A percentile compares a stretch with the other conserved stretches of the same genome.
phyloP scores from a whole-genome alignment of 1,139 yeast species.

The Candida dubliniensis region DNA sequence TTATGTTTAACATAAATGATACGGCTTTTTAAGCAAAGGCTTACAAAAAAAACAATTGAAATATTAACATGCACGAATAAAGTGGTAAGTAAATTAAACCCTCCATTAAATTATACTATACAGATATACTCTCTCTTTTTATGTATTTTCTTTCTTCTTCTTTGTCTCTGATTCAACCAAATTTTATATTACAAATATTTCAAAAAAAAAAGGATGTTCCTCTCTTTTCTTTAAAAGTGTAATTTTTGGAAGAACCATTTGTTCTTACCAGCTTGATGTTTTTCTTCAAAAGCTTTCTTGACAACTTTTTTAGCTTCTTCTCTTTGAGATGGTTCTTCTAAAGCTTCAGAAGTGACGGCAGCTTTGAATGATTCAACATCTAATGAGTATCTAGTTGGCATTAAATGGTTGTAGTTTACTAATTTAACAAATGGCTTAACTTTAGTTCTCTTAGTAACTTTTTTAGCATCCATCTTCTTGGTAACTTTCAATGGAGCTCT shows the following conservation, averaged over 20 bases:
- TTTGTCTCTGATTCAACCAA: neutral
- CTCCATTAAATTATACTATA: constrained; percentile 10
- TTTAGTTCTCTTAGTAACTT: constrained; percentile 95
- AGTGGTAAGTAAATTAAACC: neutral
- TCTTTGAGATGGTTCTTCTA: constrained; percentile 97
- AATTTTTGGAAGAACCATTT: constrained; percentile 99
- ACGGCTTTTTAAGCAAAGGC: constrained; percentile 10
- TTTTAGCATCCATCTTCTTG: constrained; percentile 94
- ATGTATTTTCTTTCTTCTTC: neutral
- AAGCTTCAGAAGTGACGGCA: constrained; percentile 88
- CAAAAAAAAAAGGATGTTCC: too few relatives aligned
- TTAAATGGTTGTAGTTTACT: constrained; percentile 99
- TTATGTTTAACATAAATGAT: too few relatives aligned
- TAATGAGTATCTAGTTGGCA: constrained; percentile 99
- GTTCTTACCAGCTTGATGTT: constrained; percentile 99
- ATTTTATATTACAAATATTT: too few relatives aligned
- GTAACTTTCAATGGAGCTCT: constrained; percentile 98
- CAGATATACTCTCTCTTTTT: constrained; percentile 6
- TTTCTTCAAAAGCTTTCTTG: constrained; percentile 99
- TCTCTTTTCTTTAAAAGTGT: constrained; percentile 70
- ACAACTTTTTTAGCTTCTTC: constrained; percentile 99
- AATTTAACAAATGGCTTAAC: constrained; percentile 99
- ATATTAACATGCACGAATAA: neutral
- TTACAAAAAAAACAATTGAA: neutral
- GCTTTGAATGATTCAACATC: constrained; percentile 95